phyloP scores from a whole-genome alignment of 2,329 filamentous ascomycete genomes.

The Epichloe bromicola region DNA sequence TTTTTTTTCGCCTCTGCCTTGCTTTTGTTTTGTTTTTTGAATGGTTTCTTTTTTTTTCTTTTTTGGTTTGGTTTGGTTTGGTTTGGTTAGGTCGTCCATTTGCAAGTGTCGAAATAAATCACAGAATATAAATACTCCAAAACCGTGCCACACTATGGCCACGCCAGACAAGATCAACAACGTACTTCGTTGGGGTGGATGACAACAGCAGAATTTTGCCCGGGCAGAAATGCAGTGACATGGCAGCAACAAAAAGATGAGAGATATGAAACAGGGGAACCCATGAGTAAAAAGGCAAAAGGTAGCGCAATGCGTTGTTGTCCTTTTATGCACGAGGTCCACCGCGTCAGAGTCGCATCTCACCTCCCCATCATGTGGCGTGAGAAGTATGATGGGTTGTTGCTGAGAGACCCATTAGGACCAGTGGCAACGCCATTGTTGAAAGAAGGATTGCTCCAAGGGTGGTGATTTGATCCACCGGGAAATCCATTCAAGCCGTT shows the following conservation, averaged over 20 bases:
- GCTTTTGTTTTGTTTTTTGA: background rate
- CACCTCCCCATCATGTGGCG: slow-evolving; percentile 23
- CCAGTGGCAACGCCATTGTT: slow-evolving; percentile 12
- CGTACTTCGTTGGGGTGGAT: background rate
- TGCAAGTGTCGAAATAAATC: background rate
- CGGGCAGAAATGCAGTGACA: background rate
- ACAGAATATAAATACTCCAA: background rate
- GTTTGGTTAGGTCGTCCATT: background rate
- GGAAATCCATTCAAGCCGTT: slow-evolving; percentile 9
- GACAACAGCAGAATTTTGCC: background rate
- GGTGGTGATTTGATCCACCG: slow-evolving; percentile 11
- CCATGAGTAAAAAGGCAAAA: no score
- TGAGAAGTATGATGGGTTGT: slow-evolving; percentile 15
- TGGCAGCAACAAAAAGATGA: background rate
- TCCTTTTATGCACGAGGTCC: background rate
- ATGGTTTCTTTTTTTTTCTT: background rate
- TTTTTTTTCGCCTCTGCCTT: background rate
- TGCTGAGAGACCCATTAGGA: slow-evolving; percentile 8
- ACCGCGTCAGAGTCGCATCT: background rate
- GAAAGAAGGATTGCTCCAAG: slow-evolving; percentile 13
- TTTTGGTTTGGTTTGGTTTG: background rate
- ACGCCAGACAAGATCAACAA: background rate
- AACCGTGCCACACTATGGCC: background rate
- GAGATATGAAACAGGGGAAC: background rate
- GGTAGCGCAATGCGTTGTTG: background rate